Conservation (phyloP, 169 alveolate species). For the Babesia sp. region DNA sequence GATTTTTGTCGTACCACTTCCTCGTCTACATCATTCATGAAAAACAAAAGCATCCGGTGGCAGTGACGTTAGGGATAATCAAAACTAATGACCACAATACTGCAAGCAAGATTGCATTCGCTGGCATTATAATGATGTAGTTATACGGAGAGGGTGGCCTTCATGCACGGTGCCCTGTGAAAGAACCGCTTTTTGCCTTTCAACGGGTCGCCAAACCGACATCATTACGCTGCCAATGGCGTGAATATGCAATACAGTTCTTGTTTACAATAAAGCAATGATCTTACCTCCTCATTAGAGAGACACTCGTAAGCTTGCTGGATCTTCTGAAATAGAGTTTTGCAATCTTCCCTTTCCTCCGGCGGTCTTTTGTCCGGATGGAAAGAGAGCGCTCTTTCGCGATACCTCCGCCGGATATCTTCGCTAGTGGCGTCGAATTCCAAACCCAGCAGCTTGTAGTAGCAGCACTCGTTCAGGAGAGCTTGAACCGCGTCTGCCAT, state of each 20-base stretch:
- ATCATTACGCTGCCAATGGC: too few relatives aligned
- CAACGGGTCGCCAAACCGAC: too few relatives aligned
- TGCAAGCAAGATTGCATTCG: too few relatives aligned
- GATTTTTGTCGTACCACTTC: constrained; percentile 39
- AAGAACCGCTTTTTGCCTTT: too few relatives aligned
- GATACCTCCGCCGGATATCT: constrained; percentile 83
- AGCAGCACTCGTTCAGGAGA: constrained; percentile 50
- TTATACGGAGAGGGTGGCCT: too few relatives aligned
- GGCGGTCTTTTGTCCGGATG: constrained; percentile 86
- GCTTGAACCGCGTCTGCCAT: constrained; percentile 10
- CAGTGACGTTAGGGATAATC: too few relatives aligned
- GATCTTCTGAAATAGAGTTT: constrained; percentile 77
- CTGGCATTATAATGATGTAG: too few relatives aligned
- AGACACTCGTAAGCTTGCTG: constrained; percentile 81
- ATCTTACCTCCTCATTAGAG: constrained; percentile 29
- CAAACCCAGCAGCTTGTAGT: constrained; percentile 83
- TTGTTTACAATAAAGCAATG: background rate
- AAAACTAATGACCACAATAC: too few relatives aligned
- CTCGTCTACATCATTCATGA: constrained; percentile 5
- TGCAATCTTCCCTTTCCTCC: constrained; percentile 76
- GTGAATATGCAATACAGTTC: too few relatives aligned
- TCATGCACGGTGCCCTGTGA: too few relatives aligned
- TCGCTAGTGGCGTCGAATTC: constrained; percentile 73
- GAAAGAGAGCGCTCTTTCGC: constrained; percentile 77
- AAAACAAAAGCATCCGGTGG: too few relatives aligned